phyloP scores from a whole-genome alignment of 1,284 basidiomycete genomes.

The Ustilago lituana region DNA sequence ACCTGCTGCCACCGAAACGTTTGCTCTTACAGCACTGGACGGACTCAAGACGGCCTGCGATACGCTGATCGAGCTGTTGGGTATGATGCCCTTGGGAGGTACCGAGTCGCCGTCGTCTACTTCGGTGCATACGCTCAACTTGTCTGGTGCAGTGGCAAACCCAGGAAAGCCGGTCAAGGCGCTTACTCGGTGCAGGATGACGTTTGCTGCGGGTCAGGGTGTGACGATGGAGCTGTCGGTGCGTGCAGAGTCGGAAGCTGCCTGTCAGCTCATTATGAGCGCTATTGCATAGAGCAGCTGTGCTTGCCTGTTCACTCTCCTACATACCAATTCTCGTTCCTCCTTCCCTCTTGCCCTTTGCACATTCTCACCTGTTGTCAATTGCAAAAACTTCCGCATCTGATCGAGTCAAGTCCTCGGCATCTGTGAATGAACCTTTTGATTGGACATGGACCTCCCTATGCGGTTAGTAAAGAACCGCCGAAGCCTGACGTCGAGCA shows the following conservation, averaged over 20 bases:
- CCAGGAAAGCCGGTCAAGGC: conserved; percentile 87
- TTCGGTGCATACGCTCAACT: conserved; percentile 91
- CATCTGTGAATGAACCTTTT: neutral
- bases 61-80: conserved; percentile 89
- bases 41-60: conserved; percentile 87
- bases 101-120: conserved; percentile 72
- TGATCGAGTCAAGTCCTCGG: neutral
- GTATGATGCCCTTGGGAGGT: conserved; percentile 90
- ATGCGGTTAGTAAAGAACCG: conserved; percentile 28
- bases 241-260: conserved; percentile 88
- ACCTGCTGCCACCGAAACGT: conserved; percentile 82
- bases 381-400: conserved; percentile 5
- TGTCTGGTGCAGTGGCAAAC: conserved; percentile 85
- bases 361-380: neutral
- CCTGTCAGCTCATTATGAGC: conserved; percentile 84
- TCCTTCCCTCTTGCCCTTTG: neutral
- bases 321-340: neutral
- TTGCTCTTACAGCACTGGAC: conserved; percentile 90
- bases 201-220: conserved; percentile 85
- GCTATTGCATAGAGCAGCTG: conserved; percentile 74
- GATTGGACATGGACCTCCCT: too few relatives aligned
- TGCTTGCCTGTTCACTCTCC: neutral
- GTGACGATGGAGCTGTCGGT: conserved; percentile 95
- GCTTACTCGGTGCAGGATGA: conserved; percentile 93
- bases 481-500: conserved; percentile 30